Evolutionary conservation across 495 filamentous ascomycete genomes (phyloP), one percentile per base, ranked within the genome.

Genomic region (Podospora pseudoanserina): DNA sequence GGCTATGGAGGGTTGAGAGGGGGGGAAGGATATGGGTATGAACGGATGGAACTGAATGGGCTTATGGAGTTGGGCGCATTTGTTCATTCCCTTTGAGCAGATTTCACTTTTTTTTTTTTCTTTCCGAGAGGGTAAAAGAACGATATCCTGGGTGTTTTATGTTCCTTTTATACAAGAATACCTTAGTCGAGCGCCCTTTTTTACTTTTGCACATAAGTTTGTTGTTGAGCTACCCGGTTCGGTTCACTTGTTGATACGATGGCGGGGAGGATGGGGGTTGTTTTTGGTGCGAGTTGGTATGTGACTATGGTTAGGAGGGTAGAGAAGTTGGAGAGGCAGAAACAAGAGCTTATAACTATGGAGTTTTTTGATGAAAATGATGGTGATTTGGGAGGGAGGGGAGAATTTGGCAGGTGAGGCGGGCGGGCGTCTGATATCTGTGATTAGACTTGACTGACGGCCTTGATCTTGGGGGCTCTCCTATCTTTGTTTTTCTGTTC

Each of bases 1-100:
- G 13, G 72, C 73, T 19, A 75, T 75, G 70, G 74, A 77, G 62
- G 74, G 69, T 7, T 58, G 39, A 49, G 30, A 49, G 0, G 9
- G 15, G 39, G 7, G 39, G 39, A 49, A 6, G 3, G 39, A 16
- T 13, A 49, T 16, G 7, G 39, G 39, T 16, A 49, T 16, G 15
- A 49, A 13, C 9, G 7, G 15, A 49, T 11, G 39, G 39, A 16
- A 11, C 9, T 49, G 15, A 49, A 49, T 11, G 13, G 7, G 5
- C 4, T 49, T 49, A 13, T 9, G 39, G 39, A 49, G 39, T 49
- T 49, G 39, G 39, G 39, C 39, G 39, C 39, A 49, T 49, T 16
- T 13, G 2, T 49, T 49, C 39, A 18, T 49, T 49, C 13, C 2
- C 39, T 49, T 49, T 49, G 39, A 49, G 30, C 30, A 32, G 30